Conservation (phyloP, 169 alveolate genomes). For the Babesia divergens region DNA sequence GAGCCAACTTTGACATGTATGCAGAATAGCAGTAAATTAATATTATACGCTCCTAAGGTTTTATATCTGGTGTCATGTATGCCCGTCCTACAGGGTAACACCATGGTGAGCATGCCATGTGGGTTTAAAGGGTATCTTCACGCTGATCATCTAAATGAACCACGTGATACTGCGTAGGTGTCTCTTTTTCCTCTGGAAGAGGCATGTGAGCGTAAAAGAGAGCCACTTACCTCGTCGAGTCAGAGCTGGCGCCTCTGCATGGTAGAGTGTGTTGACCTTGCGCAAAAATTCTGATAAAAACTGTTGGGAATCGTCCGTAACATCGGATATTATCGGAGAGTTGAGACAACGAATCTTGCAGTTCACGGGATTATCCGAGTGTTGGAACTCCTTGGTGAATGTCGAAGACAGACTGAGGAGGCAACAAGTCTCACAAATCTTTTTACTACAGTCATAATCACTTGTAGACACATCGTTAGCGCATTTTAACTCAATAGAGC, state of each 20-base stretch:
- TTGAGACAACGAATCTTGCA: conserved; percentile 57
- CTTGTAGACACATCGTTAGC: conserved; percentile 31
- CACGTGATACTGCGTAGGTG: conserved; percentile 62
- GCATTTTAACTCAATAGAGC: conserved; percentile 51
- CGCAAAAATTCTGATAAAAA: conserved; percentile 35
- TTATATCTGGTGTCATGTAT: neutral
- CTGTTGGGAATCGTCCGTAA: conserved; percentile 58
- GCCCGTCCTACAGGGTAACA: neutral
- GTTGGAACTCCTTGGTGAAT: conserved; percentile 13
- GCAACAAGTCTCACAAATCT: conserved; percentile 63
- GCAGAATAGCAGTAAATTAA: neutral
- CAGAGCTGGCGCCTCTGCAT: conserved; percentile 8
- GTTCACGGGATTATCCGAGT: conserved; percentile 41
- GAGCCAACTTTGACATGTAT: conserved; percentile 72
- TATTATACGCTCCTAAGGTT: neutral
- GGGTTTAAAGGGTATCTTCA: conserved; percentile 38
- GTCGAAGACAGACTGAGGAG: conserved; percentile 38
- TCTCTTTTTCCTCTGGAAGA: conserved; percentile 2
- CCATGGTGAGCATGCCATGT: neutral
- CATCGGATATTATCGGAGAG: conserved; percentile 49
- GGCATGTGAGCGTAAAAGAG: neutral
- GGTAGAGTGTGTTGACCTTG: conserved; percentile 43
- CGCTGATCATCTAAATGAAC: conserved; percentile 37
- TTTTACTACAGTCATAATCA: conserved; percentile 23
- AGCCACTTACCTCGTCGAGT: conserved; percentile 28